Conservation (phyloP, 108 stramenopile species). For the Pseudonitzschia delicatissima region DNA sequence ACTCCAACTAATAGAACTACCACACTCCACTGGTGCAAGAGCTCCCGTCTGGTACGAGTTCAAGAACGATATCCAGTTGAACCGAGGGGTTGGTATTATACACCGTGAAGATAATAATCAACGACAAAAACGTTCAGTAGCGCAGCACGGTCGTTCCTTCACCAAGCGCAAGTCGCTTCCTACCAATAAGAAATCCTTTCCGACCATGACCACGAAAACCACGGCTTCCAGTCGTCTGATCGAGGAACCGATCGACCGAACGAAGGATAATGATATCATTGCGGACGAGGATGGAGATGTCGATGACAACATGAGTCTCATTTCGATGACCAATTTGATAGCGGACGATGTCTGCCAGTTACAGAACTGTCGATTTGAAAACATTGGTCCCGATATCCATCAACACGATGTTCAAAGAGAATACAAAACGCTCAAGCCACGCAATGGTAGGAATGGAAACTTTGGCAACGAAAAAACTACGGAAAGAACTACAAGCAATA, state of each 20-base stretch:
- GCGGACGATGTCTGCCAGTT: neutral
- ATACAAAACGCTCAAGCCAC: too few relatives aligned
- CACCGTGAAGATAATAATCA: neutral
- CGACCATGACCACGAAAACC: neutral
- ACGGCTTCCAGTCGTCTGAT: too few relatives aligned
- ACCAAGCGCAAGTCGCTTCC: neutral
- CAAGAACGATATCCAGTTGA: neutral
- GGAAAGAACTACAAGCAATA: neutral
- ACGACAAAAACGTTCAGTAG: neutral
- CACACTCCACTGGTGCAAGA: neutral
- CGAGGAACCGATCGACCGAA: too few relatives aligned
- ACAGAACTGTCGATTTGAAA: neutral
- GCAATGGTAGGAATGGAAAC: neutral
- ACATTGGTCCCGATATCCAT: neutral
- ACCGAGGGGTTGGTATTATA: neutral
- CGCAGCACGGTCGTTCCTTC: neutral
- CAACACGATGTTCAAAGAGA: too few relatives aligned
- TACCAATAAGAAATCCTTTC: neutral
- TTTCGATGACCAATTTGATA: neutral
- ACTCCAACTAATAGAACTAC: too few relatives aligned
- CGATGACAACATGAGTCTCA: neutral
- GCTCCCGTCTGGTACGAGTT: neutral
- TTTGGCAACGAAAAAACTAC: neutral
- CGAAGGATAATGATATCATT: neutral
- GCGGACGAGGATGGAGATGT: neutral